phyloP scores from a whole-genome alignment of 192 early-diverging fungal genomes.

The Linnemannia exigua region DNA sequence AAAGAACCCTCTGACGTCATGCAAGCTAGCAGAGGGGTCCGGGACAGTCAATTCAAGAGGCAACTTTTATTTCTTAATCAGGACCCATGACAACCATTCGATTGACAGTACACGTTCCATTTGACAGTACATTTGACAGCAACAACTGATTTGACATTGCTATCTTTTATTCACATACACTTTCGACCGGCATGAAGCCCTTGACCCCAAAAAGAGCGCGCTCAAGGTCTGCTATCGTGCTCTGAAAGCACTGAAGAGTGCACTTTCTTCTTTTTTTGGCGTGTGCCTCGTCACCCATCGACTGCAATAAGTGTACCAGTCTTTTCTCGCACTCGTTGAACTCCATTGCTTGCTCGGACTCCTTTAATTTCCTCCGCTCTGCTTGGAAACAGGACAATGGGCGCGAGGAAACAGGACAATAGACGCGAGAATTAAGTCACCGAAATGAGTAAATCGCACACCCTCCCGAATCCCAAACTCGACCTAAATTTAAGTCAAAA shows the following conservation, averaged over 20 bases:
- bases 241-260: conserved; percentile 6
- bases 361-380: not conserved
- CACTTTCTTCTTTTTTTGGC: not conserved
- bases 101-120: not conserved
- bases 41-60: too few species aligned
- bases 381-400: too few species aligned
- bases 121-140: not conserved
- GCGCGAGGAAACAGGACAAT: too few species aligned
- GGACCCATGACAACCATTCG: too few species aligned
- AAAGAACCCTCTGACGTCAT: too few species aligned
- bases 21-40: too few species aligned
- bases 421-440: too few species aligned
- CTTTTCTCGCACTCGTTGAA: not conserved
- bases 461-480: too few species aligned
- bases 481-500: too few species aligned
- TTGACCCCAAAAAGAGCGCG: not conserved
- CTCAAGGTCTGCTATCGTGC: not conserved
- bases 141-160: not conserved
- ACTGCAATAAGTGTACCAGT: not conserved
- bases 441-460: too few species aligned
- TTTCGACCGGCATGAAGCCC: not conserved
- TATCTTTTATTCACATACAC: not conserved
- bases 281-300: not conserved
- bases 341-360: not conserved
- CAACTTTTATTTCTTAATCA: too few species aligned